These are phyloP conservation scores for Lactarius tabidus DNA, from an alignment of 768 basidiomycete species.

Conservation along the genomic window DNA sequence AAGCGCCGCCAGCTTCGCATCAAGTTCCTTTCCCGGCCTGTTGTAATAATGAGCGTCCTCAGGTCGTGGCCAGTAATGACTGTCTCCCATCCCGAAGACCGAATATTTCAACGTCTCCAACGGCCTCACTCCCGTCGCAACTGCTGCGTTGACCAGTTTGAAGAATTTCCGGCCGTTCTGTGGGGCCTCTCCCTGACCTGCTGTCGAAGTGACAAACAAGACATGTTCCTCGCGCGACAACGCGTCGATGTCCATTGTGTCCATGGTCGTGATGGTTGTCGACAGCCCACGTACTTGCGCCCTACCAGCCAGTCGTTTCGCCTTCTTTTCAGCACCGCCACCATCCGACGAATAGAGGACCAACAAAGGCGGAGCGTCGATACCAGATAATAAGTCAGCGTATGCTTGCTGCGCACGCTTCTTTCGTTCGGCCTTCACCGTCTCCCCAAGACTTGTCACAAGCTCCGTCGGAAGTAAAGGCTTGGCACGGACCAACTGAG, in stretches of 20 bases:
- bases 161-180: constrained; percentile 91
- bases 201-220: constrained; percentile 84
- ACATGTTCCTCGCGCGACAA: constrained; percentile 64
- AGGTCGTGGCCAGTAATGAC: constrained; percentile 97
- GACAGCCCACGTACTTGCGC: constrained; percentile 86
- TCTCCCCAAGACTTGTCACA: constrained; percentile 80
- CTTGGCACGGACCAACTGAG: constrained; percentile 80
- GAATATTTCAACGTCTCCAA: constrained; percentile 66
- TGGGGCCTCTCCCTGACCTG: constrained; percentile 96
- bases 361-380: constrained; percentile 86
- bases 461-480: constrained; percentile 80
- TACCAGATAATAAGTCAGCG: constrained; percentile 71
- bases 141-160: constrained; percentile 74
- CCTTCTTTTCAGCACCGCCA: constrained; percentile 90
- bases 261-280: constrained; percentile 69
- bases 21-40: constrained; percentile 90
- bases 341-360: constrained; percentile 94
- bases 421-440: constrained; percentile 77
- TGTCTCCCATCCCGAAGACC: constrained; percentile 96
- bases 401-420: constrained; percentile 79
- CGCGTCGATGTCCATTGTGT: constrained; percentile 72
- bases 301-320: constrained; percentile 79
- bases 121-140: constrained; percentile 51
- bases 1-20: constrained; percentile 70
- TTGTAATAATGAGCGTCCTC: constrained; percentile 99